Evolutionary conservation across 2,329 filamentous ascomycete genomes (phyloP).

Genomic region (Reticulascus tulasneorum): DNA sequence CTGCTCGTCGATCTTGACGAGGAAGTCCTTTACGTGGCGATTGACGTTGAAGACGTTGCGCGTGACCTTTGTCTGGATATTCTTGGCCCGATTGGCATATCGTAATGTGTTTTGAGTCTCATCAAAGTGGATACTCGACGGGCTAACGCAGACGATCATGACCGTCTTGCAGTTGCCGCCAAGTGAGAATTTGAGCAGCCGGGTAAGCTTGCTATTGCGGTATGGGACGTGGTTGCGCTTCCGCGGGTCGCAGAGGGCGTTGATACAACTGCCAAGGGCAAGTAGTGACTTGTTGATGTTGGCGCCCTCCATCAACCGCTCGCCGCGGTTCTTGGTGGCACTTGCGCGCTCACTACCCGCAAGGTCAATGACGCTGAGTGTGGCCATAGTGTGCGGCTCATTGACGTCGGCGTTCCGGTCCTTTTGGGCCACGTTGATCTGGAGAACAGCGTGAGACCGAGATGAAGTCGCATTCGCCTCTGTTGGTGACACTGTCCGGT

Average conservation of each 20-base stretch:
- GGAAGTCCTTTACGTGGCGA: conserved; percentile 96
- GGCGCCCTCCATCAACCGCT: conserved; percentile 85
- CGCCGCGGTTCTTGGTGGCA: conserved; percentile 93
- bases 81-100: conserved; percentile 97
- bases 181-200: conserved; percentile 92
- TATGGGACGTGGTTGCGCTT: conserved; percentile 95
- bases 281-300: conserved; percentile 99
- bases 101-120: conserved; percentile 97
- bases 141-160: conserved; percentile 98
- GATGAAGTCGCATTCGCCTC: conserved; percentile 97
- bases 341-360: conserved; percentile 94
- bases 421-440: conserved; percentile 94
- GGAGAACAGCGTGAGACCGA: conserved; percentile 91
- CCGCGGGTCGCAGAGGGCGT: conserved; percentile 88
- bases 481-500: conserved; percentile 91
- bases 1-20: conserved; percentile 99
- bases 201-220: conserved; percentile 94
- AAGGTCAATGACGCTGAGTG: conserved; percentile 94
- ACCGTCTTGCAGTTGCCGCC: conserved; percentile 98
- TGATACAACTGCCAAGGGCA: conserved; percentile 94
- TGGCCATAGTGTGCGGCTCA: conserved; percentile 97
- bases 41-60: conserved; percentile 99
- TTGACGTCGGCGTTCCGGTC: conserved; percentile 89
- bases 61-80: conserved; percentile 99
- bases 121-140: conserved; percentile 93